Percentiles rank a stretch among this genome's conserved stretches.
phyloP scores from a whole-genome alignment of 2,329 filamentous ascomycete species.

The Talaromyces amestolkiae region DNA sequence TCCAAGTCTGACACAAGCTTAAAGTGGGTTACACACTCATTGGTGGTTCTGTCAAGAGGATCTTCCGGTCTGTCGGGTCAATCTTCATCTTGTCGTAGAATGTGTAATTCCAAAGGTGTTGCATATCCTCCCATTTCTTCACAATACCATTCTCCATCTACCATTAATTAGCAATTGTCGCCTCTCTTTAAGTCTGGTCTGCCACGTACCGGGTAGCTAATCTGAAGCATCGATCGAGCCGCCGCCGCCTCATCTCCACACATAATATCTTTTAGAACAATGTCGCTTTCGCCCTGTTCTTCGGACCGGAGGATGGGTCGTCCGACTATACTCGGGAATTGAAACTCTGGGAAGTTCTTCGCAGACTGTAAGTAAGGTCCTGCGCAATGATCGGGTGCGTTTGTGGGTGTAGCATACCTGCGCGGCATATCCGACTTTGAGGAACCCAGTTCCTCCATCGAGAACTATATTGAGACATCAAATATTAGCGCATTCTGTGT shows the following conservation, averaged over 20 bases:
- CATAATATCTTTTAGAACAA: constrained; percentile 96
- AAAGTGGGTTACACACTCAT: constrained; percentile 52
- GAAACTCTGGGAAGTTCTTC: constrained; percentile 97
- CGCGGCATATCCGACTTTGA: constrained; percentile 98
- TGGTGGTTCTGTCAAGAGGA: constrained; percentile 92
- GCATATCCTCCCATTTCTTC: constrained; percentile 99
- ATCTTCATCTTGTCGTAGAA: constrained; percentile 97
- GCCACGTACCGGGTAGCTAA: constrained; percentile 76
- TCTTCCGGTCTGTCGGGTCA: constrained; percentile 88
- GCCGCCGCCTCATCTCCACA: constrained; percentile 97
- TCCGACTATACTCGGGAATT: constrained; percentile 97
- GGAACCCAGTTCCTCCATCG: constrained; percentile 98
- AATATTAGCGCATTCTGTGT: constrained; percentile 29
- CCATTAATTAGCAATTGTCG: constrained; percentile 19
- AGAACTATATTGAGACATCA: constrained; percentile 65
- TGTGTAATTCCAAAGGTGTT: constrained; percentile 98
- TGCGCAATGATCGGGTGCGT: background rate
- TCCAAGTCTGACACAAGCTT: background rate
- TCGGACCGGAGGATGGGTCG: constrained; percentile 96
- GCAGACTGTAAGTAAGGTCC: constrained; percentile 19
- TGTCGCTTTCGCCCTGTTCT: constrained; percentile 68
- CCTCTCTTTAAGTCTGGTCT: background rate
- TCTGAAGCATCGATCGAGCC: constrained; percentile 94
- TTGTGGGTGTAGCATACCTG: constrained; percentile 55
- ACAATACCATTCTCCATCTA: constrained; percentile 99